A percentile compares a stretch with the other conserved stretches of the same genome.
Evolutionary conservation across 176 grass and related monocot species (phyloP).

Genomic region (Chrysopogon serrulatus): DNA sequence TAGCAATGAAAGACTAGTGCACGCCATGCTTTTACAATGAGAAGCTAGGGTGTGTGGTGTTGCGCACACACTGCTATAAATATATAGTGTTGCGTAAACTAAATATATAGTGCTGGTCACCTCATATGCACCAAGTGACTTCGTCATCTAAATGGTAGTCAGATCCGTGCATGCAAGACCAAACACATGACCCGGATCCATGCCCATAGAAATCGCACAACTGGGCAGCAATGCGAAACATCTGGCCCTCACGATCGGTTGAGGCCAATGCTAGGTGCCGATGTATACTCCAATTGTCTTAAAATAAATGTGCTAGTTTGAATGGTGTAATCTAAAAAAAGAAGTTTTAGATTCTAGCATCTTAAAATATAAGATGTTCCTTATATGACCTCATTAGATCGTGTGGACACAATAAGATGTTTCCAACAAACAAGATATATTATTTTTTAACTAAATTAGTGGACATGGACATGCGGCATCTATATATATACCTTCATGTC

Average conservation of each 20-base stretch:
- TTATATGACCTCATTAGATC: not conserved
- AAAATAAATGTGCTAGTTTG: not conserved
- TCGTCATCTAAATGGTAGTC: not conserved
- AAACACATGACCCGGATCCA: not conserved
- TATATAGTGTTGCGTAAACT: not conserved
- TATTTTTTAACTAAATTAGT: not conserved
- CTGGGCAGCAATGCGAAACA: not conserved
- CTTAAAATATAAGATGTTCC: not conserved
- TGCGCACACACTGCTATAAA: not conserved
- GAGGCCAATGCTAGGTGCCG: not conserved
- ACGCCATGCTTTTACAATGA: not conserved
- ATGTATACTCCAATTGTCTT: not conserved
- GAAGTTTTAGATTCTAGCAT: not conserved
- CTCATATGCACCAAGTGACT: constrained; percentile 1
- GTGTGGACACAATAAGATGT: not conserved
- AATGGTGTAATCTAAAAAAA: not conserved
- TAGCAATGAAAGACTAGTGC: not conserved
- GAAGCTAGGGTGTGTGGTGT: not conserved
- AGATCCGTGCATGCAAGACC: not conserved
- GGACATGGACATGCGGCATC: not conserved
- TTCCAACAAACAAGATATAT: not conserved
- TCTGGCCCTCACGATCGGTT: too few species aligned
- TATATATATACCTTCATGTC: too few species aligned
- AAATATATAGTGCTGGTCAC: not conserved
- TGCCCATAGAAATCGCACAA: not conserved